Evolutionary conservation across 2,329 filamentous ascomycete genomes (phyloP), one percentile per base, ranked within the genome.

Genomic region (Salinomyces thailandicus): DNA sequence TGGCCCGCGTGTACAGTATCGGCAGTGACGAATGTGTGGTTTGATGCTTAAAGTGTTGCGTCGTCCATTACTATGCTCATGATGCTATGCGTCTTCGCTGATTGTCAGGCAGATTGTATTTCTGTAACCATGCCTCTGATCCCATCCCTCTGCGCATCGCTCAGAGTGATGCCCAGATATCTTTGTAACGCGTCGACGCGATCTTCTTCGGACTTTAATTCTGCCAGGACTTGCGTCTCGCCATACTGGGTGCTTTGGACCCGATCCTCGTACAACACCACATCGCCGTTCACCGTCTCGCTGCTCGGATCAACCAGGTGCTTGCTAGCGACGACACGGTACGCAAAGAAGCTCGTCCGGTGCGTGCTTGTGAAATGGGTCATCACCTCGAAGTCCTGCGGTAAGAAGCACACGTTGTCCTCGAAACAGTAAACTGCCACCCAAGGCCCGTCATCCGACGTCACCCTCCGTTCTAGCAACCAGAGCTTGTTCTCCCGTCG

Each of bases 361-460:
- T 57, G 62, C 30, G 64, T 65, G 45, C 70, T 73, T 1, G 71
- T 72, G 30, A 53, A 70, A 45, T 63, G 71, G 57, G 75, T 81
- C 62, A 79, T 63, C 1, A 78, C 59, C 18, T 64, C 66, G 47
- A 75, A 82, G 55, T 83, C 79, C 24, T 60, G 54, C 5, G 66
- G 67, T 18, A 73, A 52, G 54, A 79, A 81, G 54, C 82, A 78
- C 16, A 70, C 59, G 36, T 36, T 30, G 26, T 81, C 74, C 2
- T 69, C 67, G 53, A 85, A 85, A 42, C 68, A 72, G 55, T 83
- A 84, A 38, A 67, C 70, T 2, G 71, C 61, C 18, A 67, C 62
- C 73, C 79, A 86, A 2, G 64, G 61, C 28, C 57, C 61, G 1
- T 67, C 59, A 0, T 57, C 32, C 9, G 39, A 28, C 13, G 30